phyloP scores from a whole-genome alignment of 768 basidiomycete genomes.

The Dioszegia hungarica region DNA sequence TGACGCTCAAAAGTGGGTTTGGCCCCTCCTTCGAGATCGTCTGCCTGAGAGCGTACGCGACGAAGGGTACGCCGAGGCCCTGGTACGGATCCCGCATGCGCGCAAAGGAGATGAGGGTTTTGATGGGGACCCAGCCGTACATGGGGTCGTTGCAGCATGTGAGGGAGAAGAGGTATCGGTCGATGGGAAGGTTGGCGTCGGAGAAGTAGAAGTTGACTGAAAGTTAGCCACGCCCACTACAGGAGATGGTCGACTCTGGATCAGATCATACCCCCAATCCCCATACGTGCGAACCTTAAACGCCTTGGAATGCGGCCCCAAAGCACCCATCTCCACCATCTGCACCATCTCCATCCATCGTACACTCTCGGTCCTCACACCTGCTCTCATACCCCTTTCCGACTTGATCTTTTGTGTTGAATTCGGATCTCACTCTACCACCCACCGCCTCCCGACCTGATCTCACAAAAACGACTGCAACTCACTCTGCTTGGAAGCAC shows the following conservation, averaged over 20 bases:
- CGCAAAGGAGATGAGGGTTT: constrained; percentile 86
- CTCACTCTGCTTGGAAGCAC: constrained; percentile 45
- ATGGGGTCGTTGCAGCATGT: constrained; percentile 63
- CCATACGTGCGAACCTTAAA: too few species aligned
- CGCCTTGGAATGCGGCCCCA: too few species aligned
- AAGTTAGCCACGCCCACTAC: background rate
- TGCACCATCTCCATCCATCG: too few species aligned
- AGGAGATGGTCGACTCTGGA: too few species aligned
- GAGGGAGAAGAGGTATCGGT: constrained; percentile 91
- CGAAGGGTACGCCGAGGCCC: constrained; percentile 61
- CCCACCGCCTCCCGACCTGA: too few species aligned
- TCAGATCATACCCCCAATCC: too few species aligned
- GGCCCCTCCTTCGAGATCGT: constrained; percentile 25
- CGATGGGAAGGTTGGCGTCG: constrained; percentile 79
- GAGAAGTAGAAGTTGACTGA: constrained; percentile 95
- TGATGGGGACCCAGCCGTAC: constrained; percentile 78
- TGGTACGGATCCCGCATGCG: constrained; percentile 72
- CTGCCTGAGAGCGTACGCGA: constrained; percentile 62
- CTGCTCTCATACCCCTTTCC: too few species aligned
- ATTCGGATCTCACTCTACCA: too few species aligned
- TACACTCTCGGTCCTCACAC: too few species aligned
- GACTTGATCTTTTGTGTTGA: too few species aligned
- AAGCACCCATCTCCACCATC: too few species aligned
- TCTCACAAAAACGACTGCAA: too few species aligned
- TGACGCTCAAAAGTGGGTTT: constrained; percentile 63